phyloP scores from a whole-genome alignment of 2,329 filamentous ascomycete species.

The Torrubiella hemipterigena region DNA sequence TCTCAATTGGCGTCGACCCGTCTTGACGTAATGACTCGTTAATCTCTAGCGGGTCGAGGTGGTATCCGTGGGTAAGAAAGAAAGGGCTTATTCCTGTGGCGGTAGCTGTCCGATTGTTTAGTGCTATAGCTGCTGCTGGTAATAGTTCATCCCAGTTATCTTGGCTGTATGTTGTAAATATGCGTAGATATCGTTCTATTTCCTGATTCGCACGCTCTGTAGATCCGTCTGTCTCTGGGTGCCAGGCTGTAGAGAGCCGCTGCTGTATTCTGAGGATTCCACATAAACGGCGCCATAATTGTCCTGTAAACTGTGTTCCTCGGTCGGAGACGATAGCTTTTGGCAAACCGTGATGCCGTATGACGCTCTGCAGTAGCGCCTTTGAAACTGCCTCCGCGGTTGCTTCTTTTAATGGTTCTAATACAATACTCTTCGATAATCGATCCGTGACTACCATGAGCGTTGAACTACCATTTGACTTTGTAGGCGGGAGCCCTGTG shows the following conservation, averaged over 20 bases:
- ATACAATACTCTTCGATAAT: not conserved
- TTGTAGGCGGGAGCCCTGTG: not conserved
- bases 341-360: not conserved
- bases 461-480: not conserved
- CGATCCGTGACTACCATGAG: not conserved
- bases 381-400: not conserved
- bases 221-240: not conserved
- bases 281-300: not conserved
- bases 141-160: not conserved
- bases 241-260: not conserved
- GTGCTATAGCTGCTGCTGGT: not conserved
- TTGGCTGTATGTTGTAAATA: not conserved
- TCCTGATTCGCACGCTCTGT: not conserved
- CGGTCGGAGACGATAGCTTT: not conserved
- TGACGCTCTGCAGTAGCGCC: not conserved
- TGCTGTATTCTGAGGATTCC: not conserved
- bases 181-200: constrained; percentile 36
- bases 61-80: constrained; percentile 1
- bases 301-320: not conserved
- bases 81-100: not conserved
- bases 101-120: not conserved
- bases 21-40: not conserved
- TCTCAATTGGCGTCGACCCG: not conserved
- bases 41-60: not conserved
- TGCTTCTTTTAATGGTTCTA: not conserved